Base-by-base conservation (phyloP, 768 basidiomycete genomes). In the Lentinula raphanica region DNA sequence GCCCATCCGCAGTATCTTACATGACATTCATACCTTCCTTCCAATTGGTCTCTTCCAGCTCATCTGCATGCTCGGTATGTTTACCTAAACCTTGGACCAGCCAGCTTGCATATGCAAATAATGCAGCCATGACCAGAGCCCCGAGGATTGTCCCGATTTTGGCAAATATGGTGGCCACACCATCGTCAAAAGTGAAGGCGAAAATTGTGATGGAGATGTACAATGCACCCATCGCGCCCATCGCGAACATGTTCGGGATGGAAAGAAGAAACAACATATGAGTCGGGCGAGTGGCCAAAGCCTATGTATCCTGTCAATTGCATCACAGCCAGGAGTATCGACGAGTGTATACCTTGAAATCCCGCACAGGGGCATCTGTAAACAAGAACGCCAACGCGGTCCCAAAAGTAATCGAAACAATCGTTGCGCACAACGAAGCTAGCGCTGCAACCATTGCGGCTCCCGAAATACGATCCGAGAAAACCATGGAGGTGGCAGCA, bases 401-500 rank as follows among this genome's bases (percentile, higher is more conserved):
- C 17, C 60, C 60, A 44, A 62, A 62, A 3, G 51, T 58, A 23
- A 62, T 62, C 8, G 60, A 58, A 27, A 59, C 39, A 25, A 62
- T 31, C 8, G 56, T 29, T 2, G 53, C 58, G 44, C 60, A 62
- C 17, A 62, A 54, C 7, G 58, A 58, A 44, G 48, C 60, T 36
- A 62, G 39, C 8, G 58, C 58, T 40, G 58, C 54, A 5, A 62
- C 45, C 42, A 54, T 54, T 13, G 58, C 35, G 21, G 46, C 60
- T 17, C 60, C 58, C 6, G 21, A 23, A 44, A 62, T 50, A 19
- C 51, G n/a, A 51, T 62, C 56, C 11, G 53, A 58, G 46, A 62
- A 58, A 19, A 62, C 19, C 29, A 58, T 46, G 12, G 60, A 38
- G 38, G 60, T 58, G 13, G 60, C 56, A 32, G 60, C 60, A 31